Conservation (phyloP, 495 filamentous ascomycete species). For the Apodospora peruviana region DNA sequence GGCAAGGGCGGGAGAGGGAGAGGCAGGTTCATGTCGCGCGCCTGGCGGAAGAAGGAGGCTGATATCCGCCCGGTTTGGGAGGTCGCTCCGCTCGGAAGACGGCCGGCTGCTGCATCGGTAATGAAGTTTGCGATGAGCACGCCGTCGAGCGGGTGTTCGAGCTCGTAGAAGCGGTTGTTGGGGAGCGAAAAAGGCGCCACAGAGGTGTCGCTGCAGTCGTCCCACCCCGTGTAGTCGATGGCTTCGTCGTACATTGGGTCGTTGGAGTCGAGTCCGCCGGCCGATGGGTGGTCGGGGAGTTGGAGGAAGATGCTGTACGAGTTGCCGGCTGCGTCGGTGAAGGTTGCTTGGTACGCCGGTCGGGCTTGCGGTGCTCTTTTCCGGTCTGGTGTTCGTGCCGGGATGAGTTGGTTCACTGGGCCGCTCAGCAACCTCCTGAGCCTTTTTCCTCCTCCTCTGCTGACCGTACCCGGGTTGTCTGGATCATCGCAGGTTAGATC, state of each 20-base stretch:
- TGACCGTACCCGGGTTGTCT: not conserved
- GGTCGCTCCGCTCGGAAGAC: not conserved
- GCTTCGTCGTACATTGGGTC: not conserved
- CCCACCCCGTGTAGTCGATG: not conserved
- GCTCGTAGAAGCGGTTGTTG: not conserved
- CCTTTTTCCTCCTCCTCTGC: not conserved
- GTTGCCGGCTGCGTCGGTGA: not conserved
- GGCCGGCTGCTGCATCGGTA: not conserved
- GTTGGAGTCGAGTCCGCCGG: not conserved
- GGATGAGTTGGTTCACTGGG: not conserved
- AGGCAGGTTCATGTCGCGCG: not conserved
- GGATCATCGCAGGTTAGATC: not conserved
- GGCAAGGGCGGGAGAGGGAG: not conserved
- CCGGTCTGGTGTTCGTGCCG: no score
- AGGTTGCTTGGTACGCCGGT: not conserved
- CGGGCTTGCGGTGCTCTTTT: no score
- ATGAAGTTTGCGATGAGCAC: not conserved
- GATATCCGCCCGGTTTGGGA: not conserved
- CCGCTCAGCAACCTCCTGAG: not conserved
- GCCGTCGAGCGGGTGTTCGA: not conserved
- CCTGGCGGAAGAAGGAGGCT: not conserved
- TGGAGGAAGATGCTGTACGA: not conserved
- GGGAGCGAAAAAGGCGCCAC: not conserved
- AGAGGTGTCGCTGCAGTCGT: not conserved
- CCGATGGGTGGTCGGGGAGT: not conserved